Conservation (phyloP, 1,284 basidiomycete species). For the Ganoderma lingzhi region DNA sequence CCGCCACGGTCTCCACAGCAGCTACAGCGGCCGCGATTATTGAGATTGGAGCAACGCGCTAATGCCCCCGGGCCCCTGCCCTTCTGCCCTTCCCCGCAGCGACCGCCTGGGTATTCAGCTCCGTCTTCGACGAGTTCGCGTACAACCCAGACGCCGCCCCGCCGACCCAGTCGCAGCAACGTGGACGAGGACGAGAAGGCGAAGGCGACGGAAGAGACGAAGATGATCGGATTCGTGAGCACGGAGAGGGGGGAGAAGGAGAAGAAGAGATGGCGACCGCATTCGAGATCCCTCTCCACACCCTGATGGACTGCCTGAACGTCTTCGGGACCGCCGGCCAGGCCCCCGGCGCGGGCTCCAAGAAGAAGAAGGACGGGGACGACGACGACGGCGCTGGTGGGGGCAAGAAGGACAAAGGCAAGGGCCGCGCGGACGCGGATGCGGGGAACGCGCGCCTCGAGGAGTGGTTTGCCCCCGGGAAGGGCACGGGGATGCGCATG, state of each 20-base stretch:
- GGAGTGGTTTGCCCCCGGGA: slow-evolving; percentile 63
- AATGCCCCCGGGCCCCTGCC: slow-evolving; percentile 3
- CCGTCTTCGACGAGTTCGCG: slow-evolving; percentile 81
- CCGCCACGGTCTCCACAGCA: background rate
- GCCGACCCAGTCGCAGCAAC: slow-evolving; percentile 26
- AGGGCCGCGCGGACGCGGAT: slow-evolving; percentile 52
- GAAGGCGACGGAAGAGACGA: background rate
- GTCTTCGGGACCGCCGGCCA: slow-evolving; percentile 85
- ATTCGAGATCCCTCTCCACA: slow-evolving; percentile 86
- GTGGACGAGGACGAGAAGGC: slow-evolving; percentile 18
- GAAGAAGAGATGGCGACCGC: slow-evolving; percentile 51
- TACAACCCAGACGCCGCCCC: slow-evolving; percentile 56
- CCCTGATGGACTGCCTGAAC: slow-evolving; percentile 89
- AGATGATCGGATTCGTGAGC: background rate
- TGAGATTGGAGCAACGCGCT: slow-evolving; percentile 1
- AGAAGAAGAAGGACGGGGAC: slow-evolving; percentile 48
- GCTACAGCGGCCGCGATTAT: background rate
- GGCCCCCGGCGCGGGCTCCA: slow-evolving; percentile 47
- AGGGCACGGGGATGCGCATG: slow-evolving; percentile 86
- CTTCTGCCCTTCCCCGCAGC: slow-evolving; percentile 53
- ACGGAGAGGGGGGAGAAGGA: background rate
- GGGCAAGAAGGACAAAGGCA: slow-evolving; percentile 53
- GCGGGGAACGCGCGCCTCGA: slow-evolving; percentile 50
- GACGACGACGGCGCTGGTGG: slow-evolving; percentile 18
- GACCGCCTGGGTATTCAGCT: slow-evolving; percentile 84